Evolutionary conservation across 495 filamentous ascomycete genomes (phyloP).

Genomic region (Lasiosphaeria ovina): DNA sequence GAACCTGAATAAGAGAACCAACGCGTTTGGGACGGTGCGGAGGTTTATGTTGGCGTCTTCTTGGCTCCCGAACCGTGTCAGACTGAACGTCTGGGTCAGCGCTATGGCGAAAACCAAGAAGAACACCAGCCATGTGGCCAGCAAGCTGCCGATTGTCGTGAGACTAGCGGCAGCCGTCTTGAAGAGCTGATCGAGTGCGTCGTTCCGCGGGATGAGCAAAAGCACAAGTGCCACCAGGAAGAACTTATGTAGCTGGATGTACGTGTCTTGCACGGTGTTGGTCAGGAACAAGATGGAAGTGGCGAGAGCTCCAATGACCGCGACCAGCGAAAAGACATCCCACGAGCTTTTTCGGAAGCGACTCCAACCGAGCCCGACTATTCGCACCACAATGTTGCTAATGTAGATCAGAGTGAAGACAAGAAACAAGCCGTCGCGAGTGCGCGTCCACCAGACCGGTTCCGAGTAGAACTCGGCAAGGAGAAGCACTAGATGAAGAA

Average conservation of each 20-base stretch:
- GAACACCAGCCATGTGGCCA: constrained; percentile 95
- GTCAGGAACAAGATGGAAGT: constrained; percentile 69
- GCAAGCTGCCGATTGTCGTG: constrained; percentile 82
- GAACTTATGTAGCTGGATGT: constrained; percentile 82
- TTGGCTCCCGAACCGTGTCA: constrained; percentile 77
- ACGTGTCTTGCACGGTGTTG: constrained; percentile 53
- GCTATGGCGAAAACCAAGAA: constrained; percentile 97
- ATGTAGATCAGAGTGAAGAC: constrained; percentile 83
- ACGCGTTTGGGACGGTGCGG: constrained; percentile 84
- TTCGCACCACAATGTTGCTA: constrained; percentile 77
- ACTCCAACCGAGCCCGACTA: constrained; percentile 88
- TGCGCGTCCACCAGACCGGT: constrained; percentile 58
- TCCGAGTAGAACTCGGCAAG: constrained; percentile 84
- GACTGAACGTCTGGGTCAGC: constrained; percentile 91
- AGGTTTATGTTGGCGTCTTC: constrained; percentile 88
- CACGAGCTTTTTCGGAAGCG: constrained; percentile 91
- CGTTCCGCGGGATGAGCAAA: constrained; percentile 92
- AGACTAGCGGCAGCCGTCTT: constrained; percentile 98
- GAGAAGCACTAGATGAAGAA: constrained; percentile 79
- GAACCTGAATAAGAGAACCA: constrained; percentile 90
- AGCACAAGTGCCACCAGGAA: constrained; percentile 90
- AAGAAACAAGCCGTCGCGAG: constrained; percentile 77
- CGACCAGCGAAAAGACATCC: constrained; percentile 86
- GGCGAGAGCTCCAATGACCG: constrained; percentile 79
- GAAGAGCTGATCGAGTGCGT: constrained; percentile 97